Base-by-base conservation (phyloP, 768 basidiomycete genomes). In the Lactarius pseudohatsudake region DNA sequence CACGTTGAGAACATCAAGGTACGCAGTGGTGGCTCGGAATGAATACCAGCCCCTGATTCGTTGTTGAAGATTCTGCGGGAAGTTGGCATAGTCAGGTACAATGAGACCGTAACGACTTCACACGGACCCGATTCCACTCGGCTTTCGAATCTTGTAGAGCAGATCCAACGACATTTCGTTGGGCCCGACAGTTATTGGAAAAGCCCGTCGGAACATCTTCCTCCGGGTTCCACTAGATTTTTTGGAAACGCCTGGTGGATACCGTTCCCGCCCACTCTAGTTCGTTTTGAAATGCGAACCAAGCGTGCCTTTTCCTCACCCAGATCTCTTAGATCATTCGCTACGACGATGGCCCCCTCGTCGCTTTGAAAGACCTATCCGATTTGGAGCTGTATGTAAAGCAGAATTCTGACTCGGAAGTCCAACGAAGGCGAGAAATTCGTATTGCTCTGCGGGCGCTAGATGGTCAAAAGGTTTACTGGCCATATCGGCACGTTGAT, bases 241-340 rank as follows among this genome's bases (percentile, higher is more conserved):
- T 93, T 91, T 72, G 91, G 91, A 10, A 88, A 90, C 67, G 85
- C 89, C 10, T 91, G 89, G 87, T 87, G 88, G 83, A 81, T 91
- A 34, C 89, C 90, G 3, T 92, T 93, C 71, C 91, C 91, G 0
- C 88, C 90, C 0, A 85, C 87, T 0, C 76, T 90, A 62, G 87
- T 86, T 69, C 61, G 80, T 79, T 30, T 34, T 11, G 9, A 47
- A 41, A 61, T 32, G 60, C 16, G 53, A n/a, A 62, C 66, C 34
- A 18, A 40, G 43, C 38, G 34, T 2, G 10, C 20, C 11, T 20
- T 4, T 36, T 57, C 38, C 54, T 71, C 36, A 70, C 50, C 8
- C 36, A 18, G 16, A 58, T 26, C 9, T 13, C 2, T 10, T 47
- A 89, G 87, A 84, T 90, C 59, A 81, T 92, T 22, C 84, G 82